A percentile compares a stretch with the other conserved stretches of the same genome.
Conservation (phyloP, 2,329 filamentous ascomycete species). For the Aspergillus udagawae region DNA sequence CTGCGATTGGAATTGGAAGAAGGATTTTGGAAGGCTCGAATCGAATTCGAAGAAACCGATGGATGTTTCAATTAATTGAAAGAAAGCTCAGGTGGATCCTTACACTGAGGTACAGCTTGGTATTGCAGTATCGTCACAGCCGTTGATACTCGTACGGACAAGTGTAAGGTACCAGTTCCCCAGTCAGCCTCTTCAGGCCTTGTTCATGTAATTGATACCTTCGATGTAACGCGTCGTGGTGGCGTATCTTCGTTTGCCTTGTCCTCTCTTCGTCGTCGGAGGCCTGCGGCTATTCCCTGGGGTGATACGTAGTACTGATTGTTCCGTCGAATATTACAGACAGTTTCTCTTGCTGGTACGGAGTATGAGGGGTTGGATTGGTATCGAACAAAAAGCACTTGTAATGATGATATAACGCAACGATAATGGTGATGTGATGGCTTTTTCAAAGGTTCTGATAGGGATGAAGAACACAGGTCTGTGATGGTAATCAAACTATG, state of each 20-base stretch:
- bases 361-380: not conserved
- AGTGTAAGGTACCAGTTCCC: not conserved
- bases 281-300: not conserved
- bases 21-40: constrained; percentile 23
- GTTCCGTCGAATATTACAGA: not conserved
- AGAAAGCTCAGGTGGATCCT: constrained; percentile 16
- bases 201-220: not conserved
- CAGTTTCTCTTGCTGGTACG: not conserved
- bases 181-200: not conserved
- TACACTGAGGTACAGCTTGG: constrained; percentile 13
- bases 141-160: constrained; percentile 6
- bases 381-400: not conserved
- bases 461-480: not conserved
- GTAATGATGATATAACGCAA: constrained; percentile 18
- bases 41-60: constrained; percentile 22
- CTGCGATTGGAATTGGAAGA: constrained; percentile 8
- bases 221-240: not conserved
- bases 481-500: not conserved
- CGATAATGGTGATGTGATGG: constrained; percentile 7
- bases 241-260: not conserved
- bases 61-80: constrained; percentile 24
- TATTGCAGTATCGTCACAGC: constrained; percentile 11
- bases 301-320: not conserved
- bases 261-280: too few relatives aligned
- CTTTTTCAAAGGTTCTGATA: not conserved